phyloP scores from a whole-genome alignment of 2,329 filamentous ascomycete species.

The Nigrograna mackinnonii region DNA sequence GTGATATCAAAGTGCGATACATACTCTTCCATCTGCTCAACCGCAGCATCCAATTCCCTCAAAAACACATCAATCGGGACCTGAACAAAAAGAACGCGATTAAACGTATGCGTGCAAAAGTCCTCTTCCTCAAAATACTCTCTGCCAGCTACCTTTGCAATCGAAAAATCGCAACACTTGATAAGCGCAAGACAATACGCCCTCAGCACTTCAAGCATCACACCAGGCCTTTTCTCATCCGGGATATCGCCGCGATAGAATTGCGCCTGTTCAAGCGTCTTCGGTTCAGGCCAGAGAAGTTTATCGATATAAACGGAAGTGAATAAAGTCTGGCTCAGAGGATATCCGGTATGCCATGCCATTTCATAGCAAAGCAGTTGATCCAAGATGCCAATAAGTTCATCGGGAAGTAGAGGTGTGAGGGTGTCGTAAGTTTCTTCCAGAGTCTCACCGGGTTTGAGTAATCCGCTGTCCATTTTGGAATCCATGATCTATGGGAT shows the following conservation, averaged over 20 bases:
- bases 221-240: conserved; percentile 24
- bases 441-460: conserved; percentile 76
- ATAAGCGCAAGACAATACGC: conserved; percentile 86
- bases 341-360: conserved; percentile 96
- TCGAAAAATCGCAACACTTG: conserved; percentile 80
- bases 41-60: conserved; percentile 34
- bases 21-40: conserved; percentile 35
- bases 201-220: conserved; percentile 63
- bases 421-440: conserved; percentile 81
- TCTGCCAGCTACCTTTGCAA: conserved; percentile 76
- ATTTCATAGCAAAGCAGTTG: conserved; percentile 92
- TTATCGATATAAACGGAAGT: conserved; percentile 90
- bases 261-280: conserved; percentile 65
- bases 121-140: conserved; percentile 98
- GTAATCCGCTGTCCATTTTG: conserved; percentile 96
- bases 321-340: conserved; percentile 90
- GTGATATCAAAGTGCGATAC: conserved; percentile 12
- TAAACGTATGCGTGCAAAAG: conserved; percentile 90
- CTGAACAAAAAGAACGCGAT: conserved; percentile 70
- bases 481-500: conserved; percentile 96
- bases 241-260: conserved; percentile 51
- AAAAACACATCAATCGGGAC: conserved; percentile 35
- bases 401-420: conserved; percentile 68
- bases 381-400: conserved; percentile 93
- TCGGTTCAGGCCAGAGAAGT: conserved; percentile 72